Evolutionary conservation across 129 eudicot species (phyloP).

Genomic region (Deinandra increscens): DNA sequence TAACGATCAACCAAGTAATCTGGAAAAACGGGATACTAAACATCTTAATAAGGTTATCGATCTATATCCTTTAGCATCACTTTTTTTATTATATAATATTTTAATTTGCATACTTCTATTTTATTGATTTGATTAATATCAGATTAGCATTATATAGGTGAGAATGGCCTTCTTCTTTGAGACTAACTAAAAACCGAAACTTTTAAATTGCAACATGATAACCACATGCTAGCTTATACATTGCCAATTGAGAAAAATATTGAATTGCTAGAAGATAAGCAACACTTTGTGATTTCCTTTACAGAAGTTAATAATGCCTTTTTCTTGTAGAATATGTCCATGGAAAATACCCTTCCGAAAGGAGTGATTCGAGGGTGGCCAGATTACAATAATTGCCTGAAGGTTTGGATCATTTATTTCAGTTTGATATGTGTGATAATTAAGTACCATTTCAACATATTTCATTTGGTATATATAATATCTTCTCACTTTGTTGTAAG

Average conservation of each 20-base stretch:
- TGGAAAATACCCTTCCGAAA: constrained; percentile 53
- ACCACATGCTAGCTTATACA: neutral
- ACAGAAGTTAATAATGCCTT: constrained; percentile 2
- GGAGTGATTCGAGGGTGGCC: constrained; percentile 75
- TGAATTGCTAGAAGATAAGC: neutral
- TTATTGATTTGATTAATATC: neutral
- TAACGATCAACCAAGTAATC: constrained; percentile 32
- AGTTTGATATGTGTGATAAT: constrained; percentile 5
- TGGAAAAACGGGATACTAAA: constrained; percentile 35
- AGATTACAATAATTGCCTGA: constrained; percentile 46
- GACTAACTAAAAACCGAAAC: neutral
- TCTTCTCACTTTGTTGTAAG: neutral
- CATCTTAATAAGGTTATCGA: constrained; percentile 40
- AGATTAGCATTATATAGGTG: neutral
- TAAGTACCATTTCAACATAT: neutral
- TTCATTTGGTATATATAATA: neutral
- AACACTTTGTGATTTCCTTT: neutral
- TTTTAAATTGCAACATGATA: neutral
- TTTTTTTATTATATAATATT: neutral
- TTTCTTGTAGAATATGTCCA: constrained; percentile 38
- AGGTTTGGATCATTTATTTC: constrained; percentile 39
- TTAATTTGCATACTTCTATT: neutral
- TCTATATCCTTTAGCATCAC: constrained; percentile 19
- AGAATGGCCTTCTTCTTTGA: constrained; percentile 3
- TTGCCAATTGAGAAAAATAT: neutral